A percentile compares a stretch with the other conserved stretches of the same genome.
phyloP scores from a whole-genome alignment of 306 rosid genomes.

The Begonia masoniana region DNA sequence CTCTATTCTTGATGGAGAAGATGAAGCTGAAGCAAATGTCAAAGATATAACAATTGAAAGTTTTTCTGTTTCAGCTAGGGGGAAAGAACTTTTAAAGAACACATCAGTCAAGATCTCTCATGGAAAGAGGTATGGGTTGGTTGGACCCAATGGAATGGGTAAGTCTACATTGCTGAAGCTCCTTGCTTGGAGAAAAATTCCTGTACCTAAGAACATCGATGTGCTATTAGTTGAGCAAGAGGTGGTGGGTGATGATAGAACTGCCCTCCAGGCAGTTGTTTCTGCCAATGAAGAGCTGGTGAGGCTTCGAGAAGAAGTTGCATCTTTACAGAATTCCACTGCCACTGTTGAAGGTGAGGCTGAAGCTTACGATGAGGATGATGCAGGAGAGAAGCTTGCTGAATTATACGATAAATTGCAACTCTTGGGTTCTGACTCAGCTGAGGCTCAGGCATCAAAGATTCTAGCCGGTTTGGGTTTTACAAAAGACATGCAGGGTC shows the following conservation, averaged over 20 bases:
- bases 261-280: slow-evolving; percentile 21
- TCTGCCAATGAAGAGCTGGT: slow-evolving; percentile 53
- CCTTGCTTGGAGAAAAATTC: slow-evolving; percentile 73
- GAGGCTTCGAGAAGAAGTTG: slow-evolving; percentile 39
- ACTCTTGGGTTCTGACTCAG: slow-evolving; percentile 47
- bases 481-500: slow-evolving; percentile 49
- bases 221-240: slow-evolving; percentile 63
- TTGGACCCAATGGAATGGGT: slow-evolving; percentile 11
- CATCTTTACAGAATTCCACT: slow-evolving; percentile 26
- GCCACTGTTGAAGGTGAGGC: slow-evolving; percentile 20
- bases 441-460: slow-evolving; percentile 59
- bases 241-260: slow-evolving; percentile 52
- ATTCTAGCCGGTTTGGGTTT: slow-evolving; percentile 64
- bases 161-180: slow-evolving; percentile 62
- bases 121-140: too few relatives aligned
- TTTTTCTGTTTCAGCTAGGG: too few relatives aligned
- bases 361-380: slow-evolving; percentile 25
- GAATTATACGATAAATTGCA: slow-evolving; percentile 41
- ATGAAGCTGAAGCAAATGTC: too few relatives aligned
- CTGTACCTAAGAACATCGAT: slow-evolving; percentile 60
- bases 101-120: too few relatives aligned
- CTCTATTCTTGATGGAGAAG: slow-evolving; percentile 26
- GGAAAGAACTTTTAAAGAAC: too few relatives aligned
- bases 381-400: slow-evolving; percentile 42
- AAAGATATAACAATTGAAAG: too few relatives aligned